Base-by-base conservation (phyloP, 495 filamentous ascomycete genomes). In the Hypoxylon lenormandii region DNA sequence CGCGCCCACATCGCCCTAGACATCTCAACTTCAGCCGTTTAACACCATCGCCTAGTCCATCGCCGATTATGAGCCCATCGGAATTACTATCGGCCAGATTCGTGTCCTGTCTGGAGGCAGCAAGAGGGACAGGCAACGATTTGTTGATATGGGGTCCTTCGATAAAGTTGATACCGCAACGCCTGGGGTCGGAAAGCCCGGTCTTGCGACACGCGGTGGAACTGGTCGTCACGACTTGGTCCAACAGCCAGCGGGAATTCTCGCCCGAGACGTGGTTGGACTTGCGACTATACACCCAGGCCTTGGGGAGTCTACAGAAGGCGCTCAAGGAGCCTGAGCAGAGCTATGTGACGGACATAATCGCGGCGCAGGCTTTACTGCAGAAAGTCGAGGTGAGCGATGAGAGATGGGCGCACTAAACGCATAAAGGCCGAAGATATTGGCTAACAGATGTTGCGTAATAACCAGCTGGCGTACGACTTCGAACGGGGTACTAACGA, bases 401-500 rank as follows among this genome's bases (percentile, higher is more conserved):
- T 6, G 16, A 45, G 42, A 42, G 7, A 42, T 6, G 12, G 2
- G 38, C 13, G 12, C 2, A 42, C 15, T 42, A 13, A n/a, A 33
- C 56, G 0, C 21, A 13, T 7, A 21, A 38, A 28, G 46, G n/a
- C n/a, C n/a, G n/a, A 55, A 15, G 5, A 55, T 1, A 57, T 22
- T 28, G 12, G 16, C 66, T 70, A 33, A 70, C 37, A n/a, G 21
- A n/a, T 48, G 10, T 26, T 62, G 38, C 30, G 40, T 42, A n/a
- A n/a, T n/a, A 22, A 57, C 11, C 38, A 75, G 73, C 38, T 76
- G 40, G 63, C 69, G 5, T 76, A 74, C 21, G 71, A 74, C 36
- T 76, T 76, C 38, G 55, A 57, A 23, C 62, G 73, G 12, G 73
- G 73, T n/a, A 63, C 73, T 6, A 76, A 76, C 26, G 64, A 72